Evolutionary conservation across 129 eudicot genomes (phyloP).

Genomic region (Pittosporum tobira): DNA sequence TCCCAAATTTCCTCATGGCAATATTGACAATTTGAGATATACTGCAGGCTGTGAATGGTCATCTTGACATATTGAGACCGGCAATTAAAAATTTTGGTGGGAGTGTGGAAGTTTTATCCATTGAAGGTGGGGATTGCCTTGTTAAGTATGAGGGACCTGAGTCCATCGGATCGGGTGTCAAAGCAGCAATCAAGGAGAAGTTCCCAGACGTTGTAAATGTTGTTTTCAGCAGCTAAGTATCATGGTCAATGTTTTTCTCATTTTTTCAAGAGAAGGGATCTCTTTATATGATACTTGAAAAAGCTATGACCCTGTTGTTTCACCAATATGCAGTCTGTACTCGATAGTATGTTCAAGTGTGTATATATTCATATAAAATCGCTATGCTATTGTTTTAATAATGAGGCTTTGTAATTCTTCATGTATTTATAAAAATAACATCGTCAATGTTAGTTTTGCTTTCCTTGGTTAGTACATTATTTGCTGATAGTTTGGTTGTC

Average conservation of each 20-base stretch:
- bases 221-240: conserved; percentile 26
- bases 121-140: conserved; percentile 56
- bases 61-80: conserved; percentile 81
- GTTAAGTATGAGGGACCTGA: conserved; percentile 79
- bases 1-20: neutral
- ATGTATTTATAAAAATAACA: no score
- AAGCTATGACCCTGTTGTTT: neutral
- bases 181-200: conserved; percentile 94
- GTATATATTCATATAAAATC: neutral
- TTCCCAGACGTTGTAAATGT: conserved; percentile 77
- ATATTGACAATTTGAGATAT: neutral
- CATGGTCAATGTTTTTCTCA: neutral
- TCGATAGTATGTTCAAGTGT: neutral
- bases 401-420: neutral
- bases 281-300: neutral
- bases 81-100: conserved; percentile 92
- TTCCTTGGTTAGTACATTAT: neutral
- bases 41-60: conserved; percentile 69
- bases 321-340: neutral
- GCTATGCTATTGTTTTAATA: neutral
- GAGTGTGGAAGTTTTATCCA: conserved; percentile 61
- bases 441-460: neutral
- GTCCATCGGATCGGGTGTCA: conserved; percentile 79
- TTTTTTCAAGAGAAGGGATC: neutral
- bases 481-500: neutral